Evolutionary conservation across 2,329 filamentous ascomycete genomes (phyloP).

Genomic region (Paraphaeosphaeria sporulosa): DNA sequence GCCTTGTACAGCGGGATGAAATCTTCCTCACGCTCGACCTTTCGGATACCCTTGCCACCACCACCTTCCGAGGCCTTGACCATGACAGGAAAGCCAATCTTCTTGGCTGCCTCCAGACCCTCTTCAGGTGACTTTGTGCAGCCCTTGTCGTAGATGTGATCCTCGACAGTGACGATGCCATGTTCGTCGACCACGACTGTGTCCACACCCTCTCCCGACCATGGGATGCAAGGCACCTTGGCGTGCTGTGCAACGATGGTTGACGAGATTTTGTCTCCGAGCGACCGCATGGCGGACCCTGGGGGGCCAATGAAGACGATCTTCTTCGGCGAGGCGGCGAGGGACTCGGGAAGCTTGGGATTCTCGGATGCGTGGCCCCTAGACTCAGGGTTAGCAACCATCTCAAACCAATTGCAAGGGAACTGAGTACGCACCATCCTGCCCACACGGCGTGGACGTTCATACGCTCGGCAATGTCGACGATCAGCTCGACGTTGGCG

Average conservation of each 20-base stretch:
- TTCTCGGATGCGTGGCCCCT: conserved; percentile 95
- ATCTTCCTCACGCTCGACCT: conserved; percentile 83
- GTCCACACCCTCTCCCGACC: conserved; percentile 93
- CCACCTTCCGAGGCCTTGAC: conserved; percentile 99
- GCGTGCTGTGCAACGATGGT: conserved; percentile 99
- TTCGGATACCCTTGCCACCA: conserved; percentile 98
- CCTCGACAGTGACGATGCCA: conserved; percentile 90
- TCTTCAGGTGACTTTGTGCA: conserved; percentile 91
- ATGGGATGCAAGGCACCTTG: conserved; percentile 96
- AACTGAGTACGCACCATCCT: conserved; percentile 75
- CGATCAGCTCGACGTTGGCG: conserved; percentile 98
- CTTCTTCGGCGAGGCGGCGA: conserved; percentile 96
- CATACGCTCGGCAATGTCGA: conserved; percentile 98
- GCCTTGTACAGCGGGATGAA: conserved; percentile 92
- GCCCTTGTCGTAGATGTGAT: conserved; percentile 85
- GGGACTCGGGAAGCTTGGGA: conserved; percentile 93
- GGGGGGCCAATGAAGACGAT: conserved; percentile 99
- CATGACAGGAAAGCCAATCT: conserved; percentile 99
- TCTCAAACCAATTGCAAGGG: not conserved
- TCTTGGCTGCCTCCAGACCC: conserved; percentile 82
- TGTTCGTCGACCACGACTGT: conserved; percentile 78
- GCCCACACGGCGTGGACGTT: conserved; percentile 98
- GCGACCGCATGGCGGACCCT: conserved; percentile 96
- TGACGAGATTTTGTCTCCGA: conserved; percentile 99
- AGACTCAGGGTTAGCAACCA: conserved; percentile 25